These are phyloP conservation scores for Plenodomus lindquistii DNA, from an alignment of 2,329 filamentous ascomycete species.

Conservation along the genomic window DNA sequence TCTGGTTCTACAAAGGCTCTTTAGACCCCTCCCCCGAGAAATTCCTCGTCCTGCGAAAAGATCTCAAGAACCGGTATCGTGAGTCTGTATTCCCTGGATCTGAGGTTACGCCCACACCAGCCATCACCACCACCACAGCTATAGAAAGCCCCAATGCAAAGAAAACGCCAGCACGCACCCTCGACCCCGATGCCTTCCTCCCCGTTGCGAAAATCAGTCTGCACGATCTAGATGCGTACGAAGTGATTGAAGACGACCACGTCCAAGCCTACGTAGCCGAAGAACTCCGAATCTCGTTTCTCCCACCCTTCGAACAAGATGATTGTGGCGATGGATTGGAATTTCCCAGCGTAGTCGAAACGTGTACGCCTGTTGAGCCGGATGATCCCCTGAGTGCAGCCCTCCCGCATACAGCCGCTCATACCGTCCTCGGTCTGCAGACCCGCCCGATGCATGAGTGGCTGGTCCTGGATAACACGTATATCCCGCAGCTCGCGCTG, in stretches of 20 bases:
- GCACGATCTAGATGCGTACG: constrained; percentile 2
- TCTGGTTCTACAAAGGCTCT: constrained; percentile 32
- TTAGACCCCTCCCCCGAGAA: constrained; percentile 20
- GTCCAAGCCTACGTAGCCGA: constrained; percentile 22
- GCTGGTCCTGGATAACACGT: constrained; percentile 54
- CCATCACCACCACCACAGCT: background rate
- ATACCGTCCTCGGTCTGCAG: constrained; percentile 46
- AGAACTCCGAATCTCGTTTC: constrained; percentile 24
- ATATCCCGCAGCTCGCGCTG: constrained; percentile 50
- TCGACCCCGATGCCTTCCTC: constrained; percentile 1
- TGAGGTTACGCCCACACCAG: background rate
- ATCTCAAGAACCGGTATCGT: constrained; percentile 7
- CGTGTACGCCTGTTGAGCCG: background rate
- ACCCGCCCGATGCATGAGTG: constrained; percentile 46
- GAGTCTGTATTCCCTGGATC: background rate
- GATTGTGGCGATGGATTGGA: constrained; percentile 35
- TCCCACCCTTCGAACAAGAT: constrained; percentile 34
- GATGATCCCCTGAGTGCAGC: no score
- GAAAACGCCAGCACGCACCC: background rate
- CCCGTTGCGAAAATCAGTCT: constrained; percentile 8
- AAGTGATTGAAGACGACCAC: background rate
- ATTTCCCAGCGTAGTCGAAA: constrained; percentile 24
- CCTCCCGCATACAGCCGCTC: background rate
- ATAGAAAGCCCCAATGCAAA: background rate
- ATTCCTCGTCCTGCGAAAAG: constrained; percentile 22